Conservation (phyloP, 2,329 filamentous ascomycete species). For the Fusarium robinianum region DNA sequence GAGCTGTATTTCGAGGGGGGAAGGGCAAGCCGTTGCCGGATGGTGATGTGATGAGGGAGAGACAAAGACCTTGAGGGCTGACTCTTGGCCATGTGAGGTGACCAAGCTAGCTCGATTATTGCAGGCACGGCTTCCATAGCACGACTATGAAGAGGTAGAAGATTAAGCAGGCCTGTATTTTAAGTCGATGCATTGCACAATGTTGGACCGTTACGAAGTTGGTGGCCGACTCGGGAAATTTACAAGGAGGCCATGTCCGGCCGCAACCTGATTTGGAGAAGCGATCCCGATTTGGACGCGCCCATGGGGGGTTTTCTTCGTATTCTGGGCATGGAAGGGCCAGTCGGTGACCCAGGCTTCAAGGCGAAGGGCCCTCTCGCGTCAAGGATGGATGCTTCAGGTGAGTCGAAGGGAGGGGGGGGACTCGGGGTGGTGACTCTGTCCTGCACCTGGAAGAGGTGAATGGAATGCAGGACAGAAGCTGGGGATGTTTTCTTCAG, state of each 20-base stretch:
- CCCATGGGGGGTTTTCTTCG: slow-evolving; percentile 16
- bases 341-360: slow-evolving; percentile 16
- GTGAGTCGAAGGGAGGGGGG: slow-evolving; percentile 24
- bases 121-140: no score
- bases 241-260: slow-evolving; percentile 28
- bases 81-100: slow-evolving; percentile 6
- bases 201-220: slow-evolving; percentile 19
- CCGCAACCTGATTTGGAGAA: slow-evolving; percentile 24
- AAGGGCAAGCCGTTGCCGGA: slow-evolving; percentile 5
- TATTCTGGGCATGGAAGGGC: slow-evolving; percentile 19
- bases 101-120: slow-evolving; percentile 9
- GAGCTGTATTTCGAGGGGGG: slow-evolving; percentile 14
- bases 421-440: no score
- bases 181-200: slow-evolving; percentile 1
- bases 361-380: no score
- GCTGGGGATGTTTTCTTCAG: slow-evolving; percentile 2
- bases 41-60: slow-evolving; percentile 7
- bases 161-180: slow-evolving; percentile 19
- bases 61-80: no score
- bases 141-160: slow-evolving; percentile 18
- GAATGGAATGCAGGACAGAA: slow-evolving; percentile 5
- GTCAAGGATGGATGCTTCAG: slow-evolving; percentile 30
- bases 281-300: slow-evolving; percentile 29
- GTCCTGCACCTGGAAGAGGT: no score
- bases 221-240: slow-evolving; percentile 12